Base-by-base conservation (phyloP, 23 red algal species). In the Chondrus crispus region DNA sequence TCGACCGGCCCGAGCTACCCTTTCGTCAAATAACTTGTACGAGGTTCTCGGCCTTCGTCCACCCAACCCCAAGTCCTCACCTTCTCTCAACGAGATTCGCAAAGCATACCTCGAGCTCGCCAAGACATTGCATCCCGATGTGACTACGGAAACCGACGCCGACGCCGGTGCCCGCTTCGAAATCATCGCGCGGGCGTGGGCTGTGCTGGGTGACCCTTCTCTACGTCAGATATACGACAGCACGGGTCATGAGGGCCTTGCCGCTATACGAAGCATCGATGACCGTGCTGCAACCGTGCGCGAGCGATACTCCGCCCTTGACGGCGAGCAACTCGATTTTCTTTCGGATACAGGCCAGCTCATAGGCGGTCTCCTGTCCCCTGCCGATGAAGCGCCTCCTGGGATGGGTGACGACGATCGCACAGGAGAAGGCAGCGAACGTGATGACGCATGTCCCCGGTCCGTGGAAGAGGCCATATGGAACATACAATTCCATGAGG, bases 401-500 rank as follows among this genome's bases (percentile, higher is more conserved):
- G 46, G 47, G 8, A 63, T 6, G 18, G 28, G 22, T 41, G 76
- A 91, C 35, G 16, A 54, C 19, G 41, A 2, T 7, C 47, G 20
- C 50, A 68, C 13, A 5, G 50, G 52, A 24, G 41, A 39, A 79
- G 88, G 28, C 30, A 75, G 57, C 18, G 72, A 89, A 9, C 28
- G 46, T 20, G 42, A 85, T 36, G 91, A 99, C 62, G 94, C 94
- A 7, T 95, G 94, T 86, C 97, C 97, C 19, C 91, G 97, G 18
- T 95, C 91, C 5, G 75, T 95, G 22, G 91, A 94, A 50, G 91
- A 99, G 46, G 97, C 94, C 24, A 94, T 99, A 35, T 78, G 80
- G 79, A 99, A 95, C 50, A 82, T 96, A 41, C 63, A 83, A 73
- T 69, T 84, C 47, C 93, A 98, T 75, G 74, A 77, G 9, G 95